Conservation (phyloP, 1,284 basidiomycete species). For the Schizophyllum amplum region DNA sequence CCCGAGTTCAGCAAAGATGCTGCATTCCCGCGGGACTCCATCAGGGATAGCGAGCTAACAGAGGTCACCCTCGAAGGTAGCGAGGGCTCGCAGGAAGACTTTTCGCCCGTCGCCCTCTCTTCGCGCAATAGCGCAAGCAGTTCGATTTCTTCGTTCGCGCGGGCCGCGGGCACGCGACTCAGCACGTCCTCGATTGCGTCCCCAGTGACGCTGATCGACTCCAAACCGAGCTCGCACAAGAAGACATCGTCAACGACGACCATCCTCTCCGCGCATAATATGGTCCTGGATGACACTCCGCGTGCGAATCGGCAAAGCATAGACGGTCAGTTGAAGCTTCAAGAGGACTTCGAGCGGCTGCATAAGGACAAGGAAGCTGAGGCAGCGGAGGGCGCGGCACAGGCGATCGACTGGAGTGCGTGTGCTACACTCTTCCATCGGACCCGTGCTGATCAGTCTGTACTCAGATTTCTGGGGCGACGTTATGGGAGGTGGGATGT, state of each 20-base stretch:
- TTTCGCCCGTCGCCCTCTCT: constrained; percentile 12
- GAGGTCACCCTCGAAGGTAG: constrained; percentile 48
- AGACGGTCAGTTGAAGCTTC: constrained; percentile 60
- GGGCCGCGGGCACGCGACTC: constrained; percentile 2
- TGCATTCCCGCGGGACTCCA: constrained; percentile 28
- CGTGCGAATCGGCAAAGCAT: constrained; percentile 37
- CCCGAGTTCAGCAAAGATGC: not conserved
- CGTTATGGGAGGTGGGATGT: constrained; percentile 70
- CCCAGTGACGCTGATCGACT: constrained; percentile 3
- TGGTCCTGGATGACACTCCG: constrained; percentile 32
- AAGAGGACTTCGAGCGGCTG: constrained; percentile 59
- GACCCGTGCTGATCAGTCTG: constrained; percentile 6
- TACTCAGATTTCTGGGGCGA: constrained; percentile 88
- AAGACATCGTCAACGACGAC: constrained; percentile 58
- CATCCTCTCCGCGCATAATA: constrained; percentile 41
- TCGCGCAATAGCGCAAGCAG: constrained; percentile 5
- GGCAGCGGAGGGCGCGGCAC: constrained; percentile 25
- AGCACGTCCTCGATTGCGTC: constrained; percentile 6
- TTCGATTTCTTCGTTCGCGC: not conserved
- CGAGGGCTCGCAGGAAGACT: not conserved
- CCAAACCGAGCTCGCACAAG: constrained; percentile 33
- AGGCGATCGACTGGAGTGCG: constrained; percentile 71
- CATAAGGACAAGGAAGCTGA: constrained; percentile 42
- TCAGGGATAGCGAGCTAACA: constrained; percentile 48
- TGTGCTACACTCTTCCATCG: constrained; percentile 11